These are phyloP conservation scores for Tarenaya hassleriana DNA, from an alignment of 345 rosid species.

Conservation along the genomic window DNA sequence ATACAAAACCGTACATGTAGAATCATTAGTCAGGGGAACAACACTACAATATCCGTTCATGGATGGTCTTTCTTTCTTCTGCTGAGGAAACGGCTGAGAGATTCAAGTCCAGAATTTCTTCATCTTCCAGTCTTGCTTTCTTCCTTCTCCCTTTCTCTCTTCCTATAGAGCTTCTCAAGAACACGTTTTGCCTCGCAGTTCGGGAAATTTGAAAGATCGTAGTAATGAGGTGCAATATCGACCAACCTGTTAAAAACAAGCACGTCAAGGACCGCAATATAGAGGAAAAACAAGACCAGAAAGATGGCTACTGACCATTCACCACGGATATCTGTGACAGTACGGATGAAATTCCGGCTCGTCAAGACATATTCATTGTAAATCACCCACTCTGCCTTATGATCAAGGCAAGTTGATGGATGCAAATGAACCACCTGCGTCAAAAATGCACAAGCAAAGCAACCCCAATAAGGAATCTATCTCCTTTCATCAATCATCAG, in stretches of 20 bases:
- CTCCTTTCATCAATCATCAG: too few relatives aligned
- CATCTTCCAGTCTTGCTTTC: constrained; percentile 49
- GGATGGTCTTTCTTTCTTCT: constrained; percentile 9
- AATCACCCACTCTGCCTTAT: constrained; percentile 98
- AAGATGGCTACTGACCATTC: constrained; percentile 61
- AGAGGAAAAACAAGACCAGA: constrained; percentile 1
- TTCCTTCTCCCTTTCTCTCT: constrained; percentile 66
- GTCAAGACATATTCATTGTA: constrained; percentile 89
- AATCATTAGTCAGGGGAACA: too few relatives aligned
- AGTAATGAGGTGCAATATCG: constrained; percentile 82
- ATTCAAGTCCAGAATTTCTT: background rate
- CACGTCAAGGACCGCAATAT: background rate
- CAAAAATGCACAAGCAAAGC: background rate
- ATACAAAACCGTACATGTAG: too few relatives aligned
- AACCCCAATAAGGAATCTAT: too few relatives aligned
- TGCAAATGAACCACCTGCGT: constrained; percentile 86
- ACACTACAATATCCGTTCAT: background rate
- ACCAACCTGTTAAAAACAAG: too few relatives aligned
- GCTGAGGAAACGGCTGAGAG: constrained; percentile 8
- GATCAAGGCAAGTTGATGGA: constrained; percentile 94
- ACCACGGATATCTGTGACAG: constrained; percentile 88
- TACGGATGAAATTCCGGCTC: constrained; percentile 81
- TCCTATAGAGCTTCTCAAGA: constrained; percentile 78
- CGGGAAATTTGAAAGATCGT: constrained; percentile 75
- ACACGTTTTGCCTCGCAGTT: constrained; percentile 91